These are phyloP conservation scores for Colletotrichum siamense DNA, from an alignment of 2,329 filamentous ascomycete species.

Conservation along the genomic window DNA sequence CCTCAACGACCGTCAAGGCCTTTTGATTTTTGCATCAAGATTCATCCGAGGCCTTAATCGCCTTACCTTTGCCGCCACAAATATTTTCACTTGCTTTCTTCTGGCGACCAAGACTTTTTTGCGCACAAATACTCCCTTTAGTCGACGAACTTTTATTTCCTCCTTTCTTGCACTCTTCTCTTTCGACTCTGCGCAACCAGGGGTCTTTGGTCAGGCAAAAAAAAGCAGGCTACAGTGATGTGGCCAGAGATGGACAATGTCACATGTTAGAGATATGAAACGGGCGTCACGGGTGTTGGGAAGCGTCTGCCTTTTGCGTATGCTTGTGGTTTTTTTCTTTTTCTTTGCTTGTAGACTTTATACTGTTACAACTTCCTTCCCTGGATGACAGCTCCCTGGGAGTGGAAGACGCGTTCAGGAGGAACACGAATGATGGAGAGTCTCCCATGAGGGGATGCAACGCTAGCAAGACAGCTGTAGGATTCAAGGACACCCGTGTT, in stretches of 20 bases:
- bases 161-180: constrained; percentile 14
- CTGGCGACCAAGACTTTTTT: constrained; percentile 20
- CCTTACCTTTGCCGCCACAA: neutral
- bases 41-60: neutral
- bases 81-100: constrained; percentile 23
- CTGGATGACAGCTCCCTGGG: neutral
- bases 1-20: neutral
- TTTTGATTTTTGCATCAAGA: neutral
- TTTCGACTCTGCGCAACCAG: constrained; percentile 14
- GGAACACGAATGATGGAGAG: neutral
- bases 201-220: constrained; percentile 12
- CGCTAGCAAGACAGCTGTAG: constrained; percentile 17
- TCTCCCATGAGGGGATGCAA: neutral
- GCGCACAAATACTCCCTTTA: constrained; percentile 22
- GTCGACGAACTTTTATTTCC: constrained; percentile 15
- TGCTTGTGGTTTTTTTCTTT: neutral
- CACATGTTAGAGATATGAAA: constrained; percentile 23
- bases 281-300: constrained; percentile 20
- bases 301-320: constrained; percentile 20
- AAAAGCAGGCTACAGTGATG: constrained; percentile 17
- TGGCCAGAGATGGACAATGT: constrained; percentile 17
- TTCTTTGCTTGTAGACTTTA: constrained; percentile 19
- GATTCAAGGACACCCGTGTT: constrained; percentile 21
- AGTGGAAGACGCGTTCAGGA: constrained; percentile 7
- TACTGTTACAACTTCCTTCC: constrained; percentile 20